These are phyloP conservation scores for Aureobasidium vineae DNA, from an alignment of 2,329 filamentous ascomycete species.

Conservation along the genomic window DNA sequence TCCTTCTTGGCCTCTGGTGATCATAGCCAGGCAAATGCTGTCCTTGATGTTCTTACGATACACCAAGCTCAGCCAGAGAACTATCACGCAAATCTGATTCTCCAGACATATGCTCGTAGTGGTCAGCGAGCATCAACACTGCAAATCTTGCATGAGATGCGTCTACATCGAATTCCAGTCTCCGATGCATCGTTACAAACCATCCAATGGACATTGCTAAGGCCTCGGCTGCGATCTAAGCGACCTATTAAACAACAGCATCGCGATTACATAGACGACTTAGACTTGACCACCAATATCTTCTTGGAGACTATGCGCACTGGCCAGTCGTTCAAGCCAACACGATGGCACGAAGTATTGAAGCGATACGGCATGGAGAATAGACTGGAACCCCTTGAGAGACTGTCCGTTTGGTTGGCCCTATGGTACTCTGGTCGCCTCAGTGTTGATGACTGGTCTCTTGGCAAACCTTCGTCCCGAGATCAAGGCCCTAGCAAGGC, in stretches of 20 bases:
- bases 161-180: slow-evolving; percentile 44
- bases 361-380: slow-evolving; percentile 59
- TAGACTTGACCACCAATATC: slow-evolving; percentile 50
- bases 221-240: slow-evolving; percentile 41
- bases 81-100: slow-evolving; percentile 49
- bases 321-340: slow-evolving; percentile 43
- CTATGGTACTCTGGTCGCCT: slow-evolving; percentile 12
- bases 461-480: background rate
- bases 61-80: slow-evolving; percentile 37
- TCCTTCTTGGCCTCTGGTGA: slow-evolving; percentile 51
- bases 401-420: slow-evolving; percentile 54
- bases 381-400: slow-evolving; percentile 52
- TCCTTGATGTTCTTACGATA: slow-evolving; percentile 54
- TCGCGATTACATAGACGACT: slow-evolving; percentile 37
- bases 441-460: background rate
- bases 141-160: slow-evolving; percentile 52
- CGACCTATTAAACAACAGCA: slow-evolving; percentile 34
- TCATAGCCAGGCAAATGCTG: slow-evolving; percentile 45
- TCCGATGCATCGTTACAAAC: slow-evolving; percentile 46
- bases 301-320: slow-evolving; percentile 49
- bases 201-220: slow-evolving; percentile 45
- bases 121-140: slow-evolving; percentile 34
- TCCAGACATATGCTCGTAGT: slow-evolving; percentile 44
- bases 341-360: slow-evolving; percentile 58
- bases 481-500: background rate